Evolutionary conservation across 331 rosid genomes (phyloP).

Genomic region (Quercus phellos): DNA sequence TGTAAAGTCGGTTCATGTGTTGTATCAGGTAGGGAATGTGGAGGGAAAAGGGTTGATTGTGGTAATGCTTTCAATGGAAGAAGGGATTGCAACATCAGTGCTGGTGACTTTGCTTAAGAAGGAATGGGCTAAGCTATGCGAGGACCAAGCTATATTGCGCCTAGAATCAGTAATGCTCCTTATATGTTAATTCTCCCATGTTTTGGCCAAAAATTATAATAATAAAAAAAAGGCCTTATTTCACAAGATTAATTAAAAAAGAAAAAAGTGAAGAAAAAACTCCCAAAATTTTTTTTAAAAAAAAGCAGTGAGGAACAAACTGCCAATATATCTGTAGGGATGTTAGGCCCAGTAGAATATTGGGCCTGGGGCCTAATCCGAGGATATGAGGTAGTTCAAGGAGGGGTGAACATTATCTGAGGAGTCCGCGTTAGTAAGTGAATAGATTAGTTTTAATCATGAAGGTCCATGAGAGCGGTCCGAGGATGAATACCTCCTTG

Average conservation of each 20-base stretch:
- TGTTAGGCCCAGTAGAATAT: too few species aligned
- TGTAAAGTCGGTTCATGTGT: slow-evolving; percentile 49
- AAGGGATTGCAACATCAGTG: neutral
- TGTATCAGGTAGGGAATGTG: slow-evolving; percentile 50
- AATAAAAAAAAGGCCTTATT: neutral
- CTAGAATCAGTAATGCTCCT: neutral
- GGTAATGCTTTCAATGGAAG: neutral
- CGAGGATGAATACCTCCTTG: too few species aligned
- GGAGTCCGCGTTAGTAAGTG: too few species aligned
- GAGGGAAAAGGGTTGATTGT: neutral
- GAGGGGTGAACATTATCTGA: too few species aligned
- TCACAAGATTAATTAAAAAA: neutral
- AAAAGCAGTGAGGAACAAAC: too few species aligned
- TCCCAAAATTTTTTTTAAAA: too few species aligned
- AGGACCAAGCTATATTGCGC: neutral
- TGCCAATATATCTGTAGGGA: too few species aligned
- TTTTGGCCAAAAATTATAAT: neutral
- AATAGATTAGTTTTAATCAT: too few species aligned
- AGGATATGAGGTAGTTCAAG: too few species aligned
- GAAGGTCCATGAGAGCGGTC: too few species aligned
- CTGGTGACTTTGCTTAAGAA: neutral
- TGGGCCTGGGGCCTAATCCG: too few species aligned
- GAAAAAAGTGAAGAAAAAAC: too few species aligned
- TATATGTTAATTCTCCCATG: neutral
- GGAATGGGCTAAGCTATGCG: neutral